Evolutionary conservation across 2,329 filamentous ascomycete species (phyloP).

Genomic region (Gremmenia infestans): DNA sequence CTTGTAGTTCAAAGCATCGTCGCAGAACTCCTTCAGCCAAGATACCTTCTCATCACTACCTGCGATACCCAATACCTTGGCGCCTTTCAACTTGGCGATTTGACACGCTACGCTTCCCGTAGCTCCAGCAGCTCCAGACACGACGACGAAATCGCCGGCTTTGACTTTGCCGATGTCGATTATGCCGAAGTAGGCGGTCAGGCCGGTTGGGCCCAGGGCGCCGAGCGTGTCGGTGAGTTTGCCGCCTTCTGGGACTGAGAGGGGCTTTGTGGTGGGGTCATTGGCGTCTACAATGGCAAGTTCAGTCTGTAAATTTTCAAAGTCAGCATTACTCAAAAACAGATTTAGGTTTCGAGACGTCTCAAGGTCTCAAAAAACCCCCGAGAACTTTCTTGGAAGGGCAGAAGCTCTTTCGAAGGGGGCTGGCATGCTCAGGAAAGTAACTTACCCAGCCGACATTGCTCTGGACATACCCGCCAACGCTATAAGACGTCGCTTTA

Average conservation of each 20-base stretch:
- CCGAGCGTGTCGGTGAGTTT: constrained; percentile 56
- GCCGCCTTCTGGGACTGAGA: constrained; percentile 37
- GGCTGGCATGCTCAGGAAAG: no score
- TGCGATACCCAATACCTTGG: constrained; percentile 56
- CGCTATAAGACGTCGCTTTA: constrained; percentile 48
- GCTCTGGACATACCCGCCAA: constrained; percentile 53
- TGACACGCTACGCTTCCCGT: constrained; percentile 74
- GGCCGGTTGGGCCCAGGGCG: constrained; percentile 58
- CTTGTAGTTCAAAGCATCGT: constrained; percentile 67
- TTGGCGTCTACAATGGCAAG: constrained; percentile 54
- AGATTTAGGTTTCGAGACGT: no score
- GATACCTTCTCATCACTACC: constrained; percentile 62
- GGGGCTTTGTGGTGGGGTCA: constrained; percentile 34
- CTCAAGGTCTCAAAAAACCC: no score
- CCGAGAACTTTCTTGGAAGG: no score
- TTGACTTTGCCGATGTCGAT: constrained; percentile 62
- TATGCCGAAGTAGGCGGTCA: constrained; percentile 76
- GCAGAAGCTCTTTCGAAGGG: no score
- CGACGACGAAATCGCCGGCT: constrained; percentile 68
- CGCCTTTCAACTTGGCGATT: constrained; percentile 70
- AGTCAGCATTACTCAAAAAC: no score
- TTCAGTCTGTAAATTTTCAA: constrained; percentile 38
- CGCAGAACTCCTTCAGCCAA: constrained; percentile 62
- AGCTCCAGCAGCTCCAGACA: constrained; percentile 72
- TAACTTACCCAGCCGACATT: constrained; percentile 49